Percentiles rank a stretch among this genome's conserved stretches.
phyloP scores from a whole-genome alignment of 2,329 filamentous ascomycete species.

The Pseudogymnoascus sp. region DNA sequence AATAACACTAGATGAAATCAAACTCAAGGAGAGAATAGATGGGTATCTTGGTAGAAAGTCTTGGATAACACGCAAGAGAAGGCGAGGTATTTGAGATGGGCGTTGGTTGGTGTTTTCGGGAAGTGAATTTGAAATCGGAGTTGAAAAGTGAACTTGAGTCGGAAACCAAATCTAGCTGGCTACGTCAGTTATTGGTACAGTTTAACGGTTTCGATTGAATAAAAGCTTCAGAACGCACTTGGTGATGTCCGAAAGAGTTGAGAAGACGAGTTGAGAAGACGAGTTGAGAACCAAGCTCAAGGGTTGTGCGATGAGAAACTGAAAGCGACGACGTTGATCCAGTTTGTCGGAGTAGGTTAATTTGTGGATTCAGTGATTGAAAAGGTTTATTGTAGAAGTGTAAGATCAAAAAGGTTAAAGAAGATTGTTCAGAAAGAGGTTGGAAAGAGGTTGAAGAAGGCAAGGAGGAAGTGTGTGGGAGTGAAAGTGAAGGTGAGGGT shows the following conservation, averaged over 20 bases:
- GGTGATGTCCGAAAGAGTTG: background rate
- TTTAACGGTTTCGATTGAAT: background rate
- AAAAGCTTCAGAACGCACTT: background rate
- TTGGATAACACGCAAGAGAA: background rate
- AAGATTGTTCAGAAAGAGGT: background rate
- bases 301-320: background rate
- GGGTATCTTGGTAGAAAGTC: background rate
- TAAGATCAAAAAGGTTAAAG: background rate
- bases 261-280: background rate
- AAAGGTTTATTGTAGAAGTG: background rate
- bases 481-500: background rate
- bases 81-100: background rate
- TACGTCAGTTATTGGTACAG: background rate
- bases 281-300: background rate
- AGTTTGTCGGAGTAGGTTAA: background rate
- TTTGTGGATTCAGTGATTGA: background rate
- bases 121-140: background rate
- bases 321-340: background rate
- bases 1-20: background rate
- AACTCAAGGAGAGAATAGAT: background rate
- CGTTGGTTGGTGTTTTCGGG: background rate
- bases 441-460: slow-evolving; percentile 4
- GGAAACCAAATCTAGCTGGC: background rate
- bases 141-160: background rate
- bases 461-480: background rate